Evolutionary conservation across 177 flowering plant species (phyloP).

Genomic region (Tripterygium wilfordii): DNA sequence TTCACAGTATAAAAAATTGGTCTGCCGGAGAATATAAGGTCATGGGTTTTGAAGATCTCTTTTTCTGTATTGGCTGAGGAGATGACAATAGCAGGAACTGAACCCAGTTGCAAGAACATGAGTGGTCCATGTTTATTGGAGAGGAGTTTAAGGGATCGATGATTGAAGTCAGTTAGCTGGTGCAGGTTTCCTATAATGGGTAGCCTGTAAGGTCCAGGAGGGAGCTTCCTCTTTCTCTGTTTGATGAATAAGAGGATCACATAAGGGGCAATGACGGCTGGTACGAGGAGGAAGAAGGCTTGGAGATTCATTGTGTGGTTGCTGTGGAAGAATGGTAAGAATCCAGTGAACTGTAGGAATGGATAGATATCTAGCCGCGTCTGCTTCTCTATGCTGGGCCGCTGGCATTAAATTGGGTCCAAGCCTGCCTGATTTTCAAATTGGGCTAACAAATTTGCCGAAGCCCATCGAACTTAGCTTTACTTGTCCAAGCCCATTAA

Average conservation of each 20-base stretch:
- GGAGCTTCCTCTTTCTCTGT: not conserved
- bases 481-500: too few species aligned
- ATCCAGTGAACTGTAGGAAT: too few species aligned
- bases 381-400: too few species aligned
- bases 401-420: too few species aligned
- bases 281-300: too few species aligned
- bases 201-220: constrained; percentile 15
- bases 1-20: not conserved
- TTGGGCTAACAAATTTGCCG: too few species aligned
- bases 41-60: constrained; percentile 18
- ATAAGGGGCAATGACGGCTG: not conserved
- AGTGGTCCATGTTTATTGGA: constrained; percentile 16
- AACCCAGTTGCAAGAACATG: constrained; percentile 27
- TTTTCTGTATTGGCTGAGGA: constrained; percentile 15
- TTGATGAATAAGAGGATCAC: too few species aligned
- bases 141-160: constrained; percentile 9
- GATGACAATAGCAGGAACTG: constrained; percentile 21
- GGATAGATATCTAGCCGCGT: too few species aligned
- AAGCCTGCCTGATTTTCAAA: too few species aligned
- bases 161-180: constrained; percentile 20
- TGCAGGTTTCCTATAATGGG: constrained; percentile 34
- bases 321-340: too few species aligned
- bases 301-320: too few species aligned
- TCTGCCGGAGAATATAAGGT: constrained; percentile 13
- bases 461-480: too few species aligned